Base-by-base conservation (phyloP, 2,329 filamentous ascomycete genomes). In the Magnaporthiopsis poae region DNA sequence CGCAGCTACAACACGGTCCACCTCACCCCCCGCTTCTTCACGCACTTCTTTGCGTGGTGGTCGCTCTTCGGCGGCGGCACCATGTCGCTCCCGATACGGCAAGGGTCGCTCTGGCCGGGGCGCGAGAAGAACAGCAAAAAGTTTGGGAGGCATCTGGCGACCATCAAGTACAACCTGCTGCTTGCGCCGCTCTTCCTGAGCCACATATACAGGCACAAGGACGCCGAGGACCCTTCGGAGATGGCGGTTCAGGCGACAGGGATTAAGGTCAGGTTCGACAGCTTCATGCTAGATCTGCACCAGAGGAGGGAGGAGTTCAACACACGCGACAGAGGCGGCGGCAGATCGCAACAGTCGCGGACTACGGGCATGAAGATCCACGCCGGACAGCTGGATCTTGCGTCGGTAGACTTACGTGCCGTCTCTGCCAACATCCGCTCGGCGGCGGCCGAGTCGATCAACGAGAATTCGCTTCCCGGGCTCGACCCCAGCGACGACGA, bases 21-120 rank as follows among this genome's bases (percentile, higher is more conserved):
- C 76, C 84, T 99, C 36, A 95, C 91, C 1, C 95, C 95, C 7
- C 88, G 93, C 11, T 96, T 99, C 80, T 99, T 99, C 76, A 97
- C 94, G 0, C 95, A 99, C 75, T 99, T 99, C 81, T 98, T 93
- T 79, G 88, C 88, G 67, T 99, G 95, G 95, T 98, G 93, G 92
- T 94, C 90, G 0, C 87, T 98, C 71, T 99, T 99, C 77, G 92
- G 92, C 11, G 46, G 46, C 46, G 93, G 94, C 1, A 90, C 94
- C 11, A 92, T 98, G 88, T 96, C 94, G 13, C 82, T 99, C 35
- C 96, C 95, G 13, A 90, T 99, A 67, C 91, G 95, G 0, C 96
- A 99, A 79, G 95, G 95, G 21, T 84, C 86, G 62, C 83, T 99
- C 3, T 99, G 93, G 88, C 94, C 93, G 7, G 92, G 92, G 0